Percentiles rank a stretch among this genome's conserved stretches.
Evolutionary conservation across 148 eudicot species (phyloP).

Genomic region (Camellia japonica): DNA sequence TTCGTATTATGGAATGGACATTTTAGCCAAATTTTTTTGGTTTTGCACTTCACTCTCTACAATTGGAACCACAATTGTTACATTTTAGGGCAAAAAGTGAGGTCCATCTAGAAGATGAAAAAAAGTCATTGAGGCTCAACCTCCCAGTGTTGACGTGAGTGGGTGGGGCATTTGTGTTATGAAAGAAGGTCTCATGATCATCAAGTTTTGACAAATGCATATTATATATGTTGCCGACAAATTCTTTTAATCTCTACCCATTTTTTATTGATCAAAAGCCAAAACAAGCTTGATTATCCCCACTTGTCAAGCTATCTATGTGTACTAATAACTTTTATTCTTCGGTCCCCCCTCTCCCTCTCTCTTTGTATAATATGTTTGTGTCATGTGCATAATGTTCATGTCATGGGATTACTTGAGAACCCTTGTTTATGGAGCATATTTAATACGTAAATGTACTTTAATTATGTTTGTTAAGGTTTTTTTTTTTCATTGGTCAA

Average conservation of each 20-base stretch:
- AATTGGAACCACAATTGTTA: neutral
- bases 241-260: conserved; percentile 1
- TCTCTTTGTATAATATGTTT: neutral
- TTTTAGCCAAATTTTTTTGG: too few species aligned
- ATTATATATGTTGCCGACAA: conserved; percentile 13
- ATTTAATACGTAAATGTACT: neutral
- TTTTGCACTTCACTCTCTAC: too few species aligned
- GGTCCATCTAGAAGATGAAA: conserved; percentile 9
- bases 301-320: neutral
- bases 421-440: neutral
- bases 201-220: neutral
- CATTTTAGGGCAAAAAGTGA: neutral
- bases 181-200: neutral
- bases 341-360: neutral
- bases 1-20: neutral
- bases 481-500: too few species aligned
- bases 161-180: neutral
- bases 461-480: neutral
- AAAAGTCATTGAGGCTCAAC: neutral
- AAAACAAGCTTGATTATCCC: conserved; percentile 5
- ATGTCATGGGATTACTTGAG: conserved; percentile 5
- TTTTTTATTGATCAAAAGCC: conserved; percentile 8
- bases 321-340: neutral
- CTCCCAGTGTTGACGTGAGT: neutral
- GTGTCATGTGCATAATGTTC: neutral